Evolutionary conservation across 352 stramenopile species (phyloP).

Genomic region (Hyaloperonospora arabidopsidis): DNA sequence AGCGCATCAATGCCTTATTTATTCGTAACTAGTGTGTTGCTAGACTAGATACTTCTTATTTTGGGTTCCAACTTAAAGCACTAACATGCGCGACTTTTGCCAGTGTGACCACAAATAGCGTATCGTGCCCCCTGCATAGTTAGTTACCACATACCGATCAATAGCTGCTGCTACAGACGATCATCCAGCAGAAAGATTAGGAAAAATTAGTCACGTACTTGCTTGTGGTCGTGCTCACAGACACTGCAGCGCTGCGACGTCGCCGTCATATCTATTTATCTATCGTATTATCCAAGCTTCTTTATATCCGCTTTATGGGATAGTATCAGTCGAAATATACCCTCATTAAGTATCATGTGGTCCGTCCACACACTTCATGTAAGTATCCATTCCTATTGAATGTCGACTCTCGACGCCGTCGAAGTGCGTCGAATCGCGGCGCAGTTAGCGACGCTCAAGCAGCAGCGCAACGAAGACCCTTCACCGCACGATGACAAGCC

Average conservation of each 20-base stretch:
- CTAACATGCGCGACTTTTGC: slow-evolving; percentile 58
- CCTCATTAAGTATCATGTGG: too few species aligned
- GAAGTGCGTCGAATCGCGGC: slow-evolving; percentile 32
- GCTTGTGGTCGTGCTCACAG: slow-evolving; percentile 25
- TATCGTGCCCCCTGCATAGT: slow-evolving; percentile 43
- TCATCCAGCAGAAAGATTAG: too few species aligned
- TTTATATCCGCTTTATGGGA: slow-evolving; percentile 1
- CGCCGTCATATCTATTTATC: slow-evolving; percentile 6
- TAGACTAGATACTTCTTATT: too few species aligned
- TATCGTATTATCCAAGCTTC: too few species aligned
- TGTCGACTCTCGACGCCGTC: slow-evolving; percentile 13
- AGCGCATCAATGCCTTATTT: too few species aligned
- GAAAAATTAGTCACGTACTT: slow-evolving; percentile 16
- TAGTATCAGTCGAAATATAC: too few species aligned
- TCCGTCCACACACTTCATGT: too few species aligned
- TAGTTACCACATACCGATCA: background rate
- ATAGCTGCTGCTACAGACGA: background rate
- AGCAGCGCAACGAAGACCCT: slow-evolving; percentile 20
- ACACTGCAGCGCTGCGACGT: slow-evolving; percentile 16
- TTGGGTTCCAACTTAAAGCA: slow-evolving; percentile 36
- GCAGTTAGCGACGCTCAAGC: slow-evolving; percentile 28
- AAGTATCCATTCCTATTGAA: background rate
- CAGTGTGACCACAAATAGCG: slow-evolving; percentile 52
- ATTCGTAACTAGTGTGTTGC: too few species aligned
- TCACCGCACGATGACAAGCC: slow-evolving; percentile 16